Conservation (phyloP, 2,329 filamentous ascomycete genomes). For the Fusarium sambucinum region DNA sequence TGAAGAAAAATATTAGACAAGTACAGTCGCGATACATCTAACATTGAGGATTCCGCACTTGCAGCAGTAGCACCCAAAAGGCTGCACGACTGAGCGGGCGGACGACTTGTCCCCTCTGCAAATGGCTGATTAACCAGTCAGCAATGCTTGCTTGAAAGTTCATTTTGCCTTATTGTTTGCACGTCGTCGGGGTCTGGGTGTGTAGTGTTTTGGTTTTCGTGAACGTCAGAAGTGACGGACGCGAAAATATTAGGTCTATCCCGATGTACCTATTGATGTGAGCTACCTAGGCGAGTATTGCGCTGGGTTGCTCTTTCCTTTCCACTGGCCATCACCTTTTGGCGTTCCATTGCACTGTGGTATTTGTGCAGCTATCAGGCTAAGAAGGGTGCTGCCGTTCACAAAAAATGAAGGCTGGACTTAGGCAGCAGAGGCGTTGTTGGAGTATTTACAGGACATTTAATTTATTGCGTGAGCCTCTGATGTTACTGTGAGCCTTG, state of each 20-base stretch:
- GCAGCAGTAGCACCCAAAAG: slow-evolving; percentile 42
- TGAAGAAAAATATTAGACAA: slow-evolving; percentile 38
- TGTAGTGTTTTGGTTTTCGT: slow-evolving; percentile 26
- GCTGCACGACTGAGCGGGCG: slow-evolving; percentile 37
- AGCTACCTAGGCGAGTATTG: neutral
- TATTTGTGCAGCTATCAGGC: neutral
- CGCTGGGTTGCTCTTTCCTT: slow-evolving; percentile 15
- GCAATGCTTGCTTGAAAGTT: slow-evolving; percentile 19
- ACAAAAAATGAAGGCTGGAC: slow-evolving; percentile 2
- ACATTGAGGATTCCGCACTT: slow-evolving; percentile 34
- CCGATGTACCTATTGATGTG: neutral
- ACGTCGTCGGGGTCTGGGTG: slow-evolving; percentile 3
- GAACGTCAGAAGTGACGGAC: slow-evolving; percentile 23
- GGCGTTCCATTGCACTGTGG: neutral
- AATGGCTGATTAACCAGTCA: slow-evolving; percentile 39
- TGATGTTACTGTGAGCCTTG: slow-evolving; percentile 15
- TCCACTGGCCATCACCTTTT: neutral
- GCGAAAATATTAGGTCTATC: slow-evolving; percentile 4
- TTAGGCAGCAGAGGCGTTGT: neutral
- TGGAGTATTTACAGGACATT: slow-evolving; percentile 4
- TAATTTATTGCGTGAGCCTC: neutral
- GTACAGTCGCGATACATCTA: slow-evolving; percentile 42
- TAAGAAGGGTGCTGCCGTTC: slow-evolving; percentile 8
- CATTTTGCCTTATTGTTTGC: slow-evolving; percentile 20
- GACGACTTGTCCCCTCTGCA: slow-evolving; percentile 29